Percentiles rank a stretch among this genome's conserved stretches.
These are phyloP conservation scores for Lycium ferocissimum DNA, from an alignment of 257 asterid genomes.

Conservation along the genomic window DNA sequence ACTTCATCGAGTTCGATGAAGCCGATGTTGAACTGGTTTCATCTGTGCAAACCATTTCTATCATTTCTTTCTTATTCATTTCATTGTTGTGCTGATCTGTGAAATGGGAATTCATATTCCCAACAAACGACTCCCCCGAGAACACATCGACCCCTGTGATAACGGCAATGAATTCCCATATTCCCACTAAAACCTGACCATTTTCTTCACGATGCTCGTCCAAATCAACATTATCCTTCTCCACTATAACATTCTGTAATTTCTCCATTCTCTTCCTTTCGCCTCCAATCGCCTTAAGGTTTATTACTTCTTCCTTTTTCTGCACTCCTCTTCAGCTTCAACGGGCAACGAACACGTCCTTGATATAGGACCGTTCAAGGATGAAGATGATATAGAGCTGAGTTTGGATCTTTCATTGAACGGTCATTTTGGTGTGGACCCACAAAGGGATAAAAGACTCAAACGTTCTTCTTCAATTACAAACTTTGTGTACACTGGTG, in stretches of 20 bases:
- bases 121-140: constrained; percentile 47
- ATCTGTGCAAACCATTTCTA: too few species aligned
- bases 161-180: constrained; percentile 38
- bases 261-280: constrained; percentile 70
- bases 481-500: constrained; percentile 37
- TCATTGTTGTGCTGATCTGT: too few species aligned
- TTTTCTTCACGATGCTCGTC: constrained; percentile 45
- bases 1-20: too few species aligned
- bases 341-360: constrained; percentile 74
- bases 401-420: constrained; percentile 80
- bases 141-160: constrained; percentile 54
- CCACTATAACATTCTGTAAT: constrained; percentile 53
- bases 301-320: constrained; percentile 73
- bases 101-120: too few species aligned
- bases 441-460: constrained; percentile 45
- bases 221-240: constrained; percentile 40
- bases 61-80: too few species aligned
- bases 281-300: constrained; percentile 77
- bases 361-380: constrained; percentile 49
- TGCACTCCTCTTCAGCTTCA: constrained; percentile 60
- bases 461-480: constrained; percentile 66
- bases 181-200: constrained; percentile 12
- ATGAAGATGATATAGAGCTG: constrained; percentile 60
- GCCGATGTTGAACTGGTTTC: too few species aligned
- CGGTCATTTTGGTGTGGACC: constrained; percentile 89